Conservation (phyloP, 2,329 filamentous ascomycete genomes). For the Microdochium nivale region DNA sequence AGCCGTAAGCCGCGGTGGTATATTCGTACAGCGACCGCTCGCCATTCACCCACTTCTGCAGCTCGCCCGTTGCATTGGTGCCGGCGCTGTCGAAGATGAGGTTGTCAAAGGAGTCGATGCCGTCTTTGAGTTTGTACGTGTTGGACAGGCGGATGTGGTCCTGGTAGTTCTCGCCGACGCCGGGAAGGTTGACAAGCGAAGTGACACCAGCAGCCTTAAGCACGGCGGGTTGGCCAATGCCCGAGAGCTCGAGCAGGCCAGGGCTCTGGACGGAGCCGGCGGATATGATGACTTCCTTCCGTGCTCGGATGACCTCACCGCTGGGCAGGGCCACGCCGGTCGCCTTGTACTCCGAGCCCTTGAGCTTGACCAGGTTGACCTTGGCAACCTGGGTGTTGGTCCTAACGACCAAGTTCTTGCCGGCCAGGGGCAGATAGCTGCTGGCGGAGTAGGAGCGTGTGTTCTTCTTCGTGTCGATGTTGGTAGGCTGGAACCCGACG, state of each 20-base stretch:
- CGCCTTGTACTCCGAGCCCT: background rate
- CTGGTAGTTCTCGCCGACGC: slow-evolving; percentile 43
- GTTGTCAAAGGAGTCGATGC: background rate
- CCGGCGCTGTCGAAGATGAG: background rate
- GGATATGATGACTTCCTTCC: slow-evolving; percentile 37
- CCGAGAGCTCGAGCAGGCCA: slow-evolving; percentile 42
- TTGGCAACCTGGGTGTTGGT: slow-evolving; percentile 23
- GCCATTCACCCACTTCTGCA: background rate
- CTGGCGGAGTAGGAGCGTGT: slow-evolving; percentile 21
- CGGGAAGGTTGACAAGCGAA: slow-evolving; percentile 33
- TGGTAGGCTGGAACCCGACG: slow-evolving; percentile 18
- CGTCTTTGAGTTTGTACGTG: background rate
- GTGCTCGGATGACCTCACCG: slow-evolving; percentile 23
- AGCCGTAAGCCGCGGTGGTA: background rate
- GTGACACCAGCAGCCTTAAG: slow-evolving; percentile 32
- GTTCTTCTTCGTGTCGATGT: slow-evolving; percentile 20
- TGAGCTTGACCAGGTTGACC: slow-evolving; percentile 9
- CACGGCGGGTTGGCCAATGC: slow-evolving; percentile 34
- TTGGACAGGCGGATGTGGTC: slow-evolving; percentile 26
- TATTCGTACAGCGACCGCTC: background rate
- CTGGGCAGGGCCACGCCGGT: slow-evolving; percentile 22
- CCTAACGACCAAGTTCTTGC: slow-evolving; percentile 25
- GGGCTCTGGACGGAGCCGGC: slow-evolving; percentile 42
- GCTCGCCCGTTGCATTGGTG: background rate
- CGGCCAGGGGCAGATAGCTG: slow-evolving; percentile 23